Evolutionary conservation across 176 grass and related monocot genomes (phyloP).

Genomic region (Aegilops sharonensis): DNA sequence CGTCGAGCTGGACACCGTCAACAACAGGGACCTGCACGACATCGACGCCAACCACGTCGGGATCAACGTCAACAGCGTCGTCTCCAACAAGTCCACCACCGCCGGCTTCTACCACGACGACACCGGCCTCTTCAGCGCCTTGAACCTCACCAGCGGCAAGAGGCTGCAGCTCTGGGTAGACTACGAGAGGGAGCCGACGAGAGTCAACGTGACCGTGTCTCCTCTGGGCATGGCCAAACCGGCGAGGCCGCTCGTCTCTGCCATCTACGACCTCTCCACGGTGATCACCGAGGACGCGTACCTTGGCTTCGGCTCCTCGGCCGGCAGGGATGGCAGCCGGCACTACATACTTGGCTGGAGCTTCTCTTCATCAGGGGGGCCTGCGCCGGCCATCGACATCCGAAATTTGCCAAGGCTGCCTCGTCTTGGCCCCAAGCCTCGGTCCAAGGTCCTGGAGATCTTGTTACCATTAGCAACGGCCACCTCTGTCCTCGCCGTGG

Average conservation of each 20-base stretch:
- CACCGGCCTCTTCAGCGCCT: neutral
- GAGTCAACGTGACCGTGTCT: neutral
- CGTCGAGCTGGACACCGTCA: neutral
- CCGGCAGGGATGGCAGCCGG: neutral
- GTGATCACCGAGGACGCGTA: neutral
- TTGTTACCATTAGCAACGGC: neutral
- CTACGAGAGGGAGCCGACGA: neutral
- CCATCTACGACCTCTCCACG: neutral
- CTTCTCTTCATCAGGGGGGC: neutral
- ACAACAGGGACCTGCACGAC: neutral
- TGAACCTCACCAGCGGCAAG: neutral
- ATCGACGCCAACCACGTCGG: neutral
- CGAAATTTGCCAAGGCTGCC: slow-evolving; percentile 39
- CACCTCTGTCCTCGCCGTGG: neutral
- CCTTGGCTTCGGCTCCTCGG: neutral
- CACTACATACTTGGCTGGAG: neutral
- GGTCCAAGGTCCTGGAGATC: neutral
- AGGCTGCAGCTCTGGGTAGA: neutral
- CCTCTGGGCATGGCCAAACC: neutral
- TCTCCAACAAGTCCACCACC: neutral
- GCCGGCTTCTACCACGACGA: neutral
- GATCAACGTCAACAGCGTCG: neutral
- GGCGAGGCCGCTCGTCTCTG: neutral
- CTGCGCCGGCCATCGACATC: slow-evolving; percentile 32
- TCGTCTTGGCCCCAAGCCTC: neutral